Evolutionary conservation across 2,329 filamentous ascomycete species (phyloP).

Genomic region (Talaromyces sp.): DNA sequence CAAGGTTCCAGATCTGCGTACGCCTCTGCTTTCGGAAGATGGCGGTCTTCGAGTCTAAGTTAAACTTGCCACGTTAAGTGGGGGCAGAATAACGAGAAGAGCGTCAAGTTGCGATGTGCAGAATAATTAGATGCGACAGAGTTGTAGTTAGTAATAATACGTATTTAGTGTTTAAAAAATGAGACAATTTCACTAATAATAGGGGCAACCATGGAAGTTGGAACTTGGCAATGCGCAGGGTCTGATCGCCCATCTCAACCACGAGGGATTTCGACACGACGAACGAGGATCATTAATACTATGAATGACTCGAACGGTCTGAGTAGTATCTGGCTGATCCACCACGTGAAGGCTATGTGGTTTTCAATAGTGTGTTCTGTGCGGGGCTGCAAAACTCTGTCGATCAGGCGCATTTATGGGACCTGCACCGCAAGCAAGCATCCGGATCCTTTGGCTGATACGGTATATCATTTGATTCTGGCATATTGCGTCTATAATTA

Average conservation of each 20-base stretch:
- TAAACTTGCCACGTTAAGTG: not conserved
- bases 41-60: not conserved
- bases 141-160: too few relatives aligned
- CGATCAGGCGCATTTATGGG: not conserved
- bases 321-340: not conserved
- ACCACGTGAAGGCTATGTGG: not conserved
- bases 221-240: too few relatives aligned
- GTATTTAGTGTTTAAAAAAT: not conserved
- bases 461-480: too few relatives aligned
- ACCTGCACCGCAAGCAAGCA: not conserved
- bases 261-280: not conserved
- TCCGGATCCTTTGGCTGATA: not conserved
- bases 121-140: too few relatives aligned
- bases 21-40: slow-evolving; percentile 22
- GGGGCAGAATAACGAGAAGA: not conserved
- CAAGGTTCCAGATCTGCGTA: slow-evolving; percentile 16
- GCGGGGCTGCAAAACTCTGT: not conserved
- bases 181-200: too few relatives aligned
- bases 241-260: not conserved
- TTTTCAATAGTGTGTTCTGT: not conserved
- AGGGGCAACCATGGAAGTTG: too few relatives aligned
- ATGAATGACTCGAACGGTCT: not conserved
- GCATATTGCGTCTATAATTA: too few relatives aligned
- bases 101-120: too few relatives aligned
- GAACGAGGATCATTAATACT: too few relatives aligned